Conservation (phyloP, 2,329 filamentous ascomycete species). For the Neonectria neomacrospora region DNA sequence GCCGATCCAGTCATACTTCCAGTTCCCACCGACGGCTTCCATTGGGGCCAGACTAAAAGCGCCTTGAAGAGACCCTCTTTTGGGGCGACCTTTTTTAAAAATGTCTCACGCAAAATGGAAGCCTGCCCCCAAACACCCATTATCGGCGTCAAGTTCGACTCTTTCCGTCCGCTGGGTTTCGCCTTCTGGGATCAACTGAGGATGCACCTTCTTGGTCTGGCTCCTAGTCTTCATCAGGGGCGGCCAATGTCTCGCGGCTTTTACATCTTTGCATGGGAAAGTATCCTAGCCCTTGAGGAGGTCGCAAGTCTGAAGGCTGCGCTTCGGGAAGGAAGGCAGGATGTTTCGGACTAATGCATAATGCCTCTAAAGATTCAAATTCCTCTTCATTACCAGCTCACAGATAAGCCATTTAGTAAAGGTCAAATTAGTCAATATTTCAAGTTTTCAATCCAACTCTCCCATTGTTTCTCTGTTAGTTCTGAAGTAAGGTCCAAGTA, state of each 20-base stretch:
- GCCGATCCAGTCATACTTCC: neutral
- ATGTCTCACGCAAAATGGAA: neutral
- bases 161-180: slow-evolving; percentile 33
- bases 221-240: neutral
- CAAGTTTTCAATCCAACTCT: neutral
- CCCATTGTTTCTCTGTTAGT: neutral
- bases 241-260: neutral
- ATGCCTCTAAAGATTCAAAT: neutral
- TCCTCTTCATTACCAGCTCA: no score
- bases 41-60: slow-evolving; percentile 23
- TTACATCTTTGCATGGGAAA: slow-evolving; percentile 25
- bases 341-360: neutral
- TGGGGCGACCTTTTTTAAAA: slow-evolving; percentile 11
- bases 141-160: slow-evolving; percentile 29
- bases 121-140: slow-evolving; percentile 14
- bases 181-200: slow-evolving; percentile 36
- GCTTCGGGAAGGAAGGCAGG: slow-evolving; percentile 11
- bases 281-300: slow-evolving; percentile 21
- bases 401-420: neutral
- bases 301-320: slow-evolving; percentile 3
- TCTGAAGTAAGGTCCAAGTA: neutral
- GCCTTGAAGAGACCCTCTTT: neutral
- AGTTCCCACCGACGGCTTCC: neutral
- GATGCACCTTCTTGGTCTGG: slow-evolving; percentile 29
- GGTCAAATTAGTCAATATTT: neutral